phyloP scores from a whole-genome alignment of 495 filamentous ascomycete genomes.

The Penicillium diatomitis region DNA sequence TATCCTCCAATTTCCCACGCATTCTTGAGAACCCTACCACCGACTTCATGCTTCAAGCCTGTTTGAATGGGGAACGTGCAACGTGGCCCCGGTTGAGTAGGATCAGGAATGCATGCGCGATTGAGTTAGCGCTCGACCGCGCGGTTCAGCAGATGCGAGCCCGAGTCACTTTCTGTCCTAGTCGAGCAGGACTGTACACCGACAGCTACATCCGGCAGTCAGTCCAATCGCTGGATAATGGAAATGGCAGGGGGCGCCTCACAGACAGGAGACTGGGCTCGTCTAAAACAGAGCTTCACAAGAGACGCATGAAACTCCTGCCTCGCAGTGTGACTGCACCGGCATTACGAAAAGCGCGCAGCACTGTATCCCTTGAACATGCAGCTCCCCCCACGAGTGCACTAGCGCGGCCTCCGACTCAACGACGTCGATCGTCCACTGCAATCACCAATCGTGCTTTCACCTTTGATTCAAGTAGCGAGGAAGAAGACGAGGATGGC shows the following conservation, averaged over 20 bases:
- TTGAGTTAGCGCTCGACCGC: constrained; percentile 77
- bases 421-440: constrained; percentile 13
- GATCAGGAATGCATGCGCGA: constrained; percentile 72
- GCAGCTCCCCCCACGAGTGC: constrained; percentile 10
- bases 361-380: constrained; percentile 23
- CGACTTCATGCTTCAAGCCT: constrained; percentile 78
- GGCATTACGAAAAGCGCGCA: constrained; percentile 24
- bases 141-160: constrained; percentile 71
- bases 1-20: constrained; percentile 60
- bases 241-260: constrained; percentile 12
- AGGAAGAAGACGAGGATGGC: constrained; percentile 16
- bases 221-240: constrained; percentile 15
- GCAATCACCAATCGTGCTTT: constrained; percentile 7
- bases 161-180: constrained; percentile 70
- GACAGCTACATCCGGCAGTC: constrained; percentile 11
- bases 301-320: constrained; percentile 9
- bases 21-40: constrained; percentile 80
- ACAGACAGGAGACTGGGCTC: constrained; percentile 24
- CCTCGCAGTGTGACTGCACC: constrained; percentile 7
- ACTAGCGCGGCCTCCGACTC: constrained; percentile 6
- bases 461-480: constrained; percentile 17
- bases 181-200: constrained; percentile 49
- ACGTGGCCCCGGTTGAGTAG: constrained; percentile 85
- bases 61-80: constrained; percentile 68
- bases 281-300: constrained; percentile 24